Evolutionary conservation across 768 basidiomycete genomes (phyloP).

Genomic region (Lactarius indigo): DNA sequence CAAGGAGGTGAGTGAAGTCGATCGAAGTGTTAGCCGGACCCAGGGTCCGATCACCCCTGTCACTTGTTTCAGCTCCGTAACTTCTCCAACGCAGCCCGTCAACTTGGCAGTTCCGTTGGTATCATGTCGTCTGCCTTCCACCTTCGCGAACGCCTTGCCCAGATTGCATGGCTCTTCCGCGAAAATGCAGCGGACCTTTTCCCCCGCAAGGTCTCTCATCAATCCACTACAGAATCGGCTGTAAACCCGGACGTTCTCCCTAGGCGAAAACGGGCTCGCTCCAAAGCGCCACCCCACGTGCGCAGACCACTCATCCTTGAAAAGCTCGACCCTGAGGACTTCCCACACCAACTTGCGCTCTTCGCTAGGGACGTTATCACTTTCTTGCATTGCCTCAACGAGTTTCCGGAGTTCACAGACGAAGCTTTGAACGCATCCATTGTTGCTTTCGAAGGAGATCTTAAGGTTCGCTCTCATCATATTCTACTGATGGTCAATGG

Average conservation of each 20-base stretch:
- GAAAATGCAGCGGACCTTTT: constrained; percentile 78
- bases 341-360: constrained; percentile 60
- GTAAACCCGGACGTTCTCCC: constrained; percentile 37
- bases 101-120: constrained; percentile 72
- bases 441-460: constrained; percentile 62
- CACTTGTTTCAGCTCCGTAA: constrained; percentile 57
- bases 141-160: constrained; percentile 64
- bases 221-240: constrained; percentile 37
- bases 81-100: constrained; percentile 72
- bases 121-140: constrained; percentile 72
- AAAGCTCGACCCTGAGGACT: constrained; percentile 58
- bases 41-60: not conserved
- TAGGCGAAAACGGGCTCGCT: constrained; percentile 35
- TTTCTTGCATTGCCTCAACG: constrained; percentile 67
- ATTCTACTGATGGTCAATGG: constrained; percentile 1
- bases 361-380: constrained; percentile 65
- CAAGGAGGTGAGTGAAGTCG: constrained; percentile 46
- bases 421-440: constrained; percentile 69
- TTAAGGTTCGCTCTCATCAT: constrained; percentile 44
- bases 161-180: constrained; percentile 65
- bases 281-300: constrained; percentile 41
- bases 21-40: not conserved
- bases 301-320: constrained; percentile 52
- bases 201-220: constrained; percentile 55
- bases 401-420: constrained; percentile 76